A percentile compares a stretch with the other conserved stretches of the same genome.
phyloP scores from a whole-genome alignment of 495 filamentous ascomycete genomes.

The Neurospora hispaniola region DNA sequence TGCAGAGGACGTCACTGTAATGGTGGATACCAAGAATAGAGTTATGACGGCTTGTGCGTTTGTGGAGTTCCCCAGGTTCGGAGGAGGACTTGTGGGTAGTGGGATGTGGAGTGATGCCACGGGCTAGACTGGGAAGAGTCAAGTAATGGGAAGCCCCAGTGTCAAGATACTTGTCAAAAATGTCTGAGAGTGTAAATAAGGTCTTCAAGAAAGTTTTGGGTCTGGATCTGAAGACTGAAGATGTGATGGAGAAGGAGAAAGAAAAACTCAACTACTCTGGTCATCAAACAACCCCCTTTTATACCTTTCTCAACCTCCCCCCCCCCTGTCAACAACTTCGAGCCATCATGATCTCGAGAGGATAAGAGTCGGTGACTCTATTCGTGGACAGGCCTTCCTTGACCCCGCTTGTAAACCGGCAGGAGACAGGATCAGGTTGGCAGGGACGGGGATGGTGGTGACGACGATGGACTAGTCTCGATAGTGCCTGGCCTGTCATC shows the following conservation, averaged over 20 bases:
- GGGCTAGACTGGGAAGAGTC: conserved; percentile 1
- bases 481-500: conserved; percentile 28
- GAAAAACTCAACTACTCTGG: conserved; percentile 27
- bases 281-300: conserved; percentile 46
- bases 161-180: not conserved
- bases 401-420: conserved; percentile 34
- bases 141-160: conserved; percentile 7
- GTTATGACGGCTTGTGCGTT: conserved; percentile 9
- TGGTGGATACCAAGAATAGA: conserved; percentile 3
- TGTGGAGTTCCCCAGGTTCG: conserved; percentile 1
- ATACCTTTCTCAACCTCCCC: conserved; percentile 42
- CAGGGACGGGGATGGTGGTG: conserved; percentile 18
- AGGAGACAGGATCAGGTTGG: conserved; percentile 21
- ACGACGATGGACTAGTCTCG: conserved; percentile 20
- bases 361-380: conserved; percentile 40
- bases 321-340: conserved; percentile 12
- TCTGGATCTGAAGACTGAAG: conserved; percentile 21
- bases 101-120: conserved; percentile 4
- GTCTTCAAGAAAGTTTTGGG: conserved; percentile 4
- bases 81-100: conserved; percentile 5
- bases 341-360: conserved; percentile 30
- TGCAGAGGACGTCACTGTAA: conserved; percentile 7
- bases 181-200: conserved; percentile 5
- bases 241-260: conserved; percentile 47
- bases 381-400: conserved; percentile 30